Percentiles rank a stretch among this genome's conserved stretches.
These are phyloP conservation scores for Withania somnifera DNA, from an alignment of 305 asterid genomes.

Conservation along the genomic window DNA sequence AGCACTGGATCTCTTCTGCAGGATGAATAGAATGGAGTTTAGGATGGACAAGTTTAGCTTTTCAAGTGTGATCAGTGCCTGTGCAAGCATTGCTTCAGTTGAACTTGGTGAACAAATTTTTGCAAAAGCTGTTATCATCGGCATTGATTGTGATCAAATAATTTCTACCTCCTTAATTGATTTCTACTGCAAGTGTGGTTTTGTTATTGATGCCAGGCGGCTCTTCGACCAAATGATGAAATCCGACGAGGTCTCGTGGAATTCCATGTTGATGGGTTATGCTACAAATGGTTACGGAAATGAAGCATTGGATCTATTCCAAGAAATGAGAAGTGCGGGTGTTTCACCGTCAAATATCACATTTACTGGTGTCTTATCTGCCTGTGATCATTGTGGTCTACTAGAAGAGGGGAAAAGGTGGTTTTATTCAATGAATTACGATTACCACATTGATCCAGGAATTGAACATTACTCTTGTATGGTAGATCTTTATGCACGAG, in stretches of 20 bases:
- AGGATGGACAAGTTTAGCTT: slow-evolving; percentile 47
- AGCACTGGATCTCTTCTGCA: slow-evolving; percentile 49
- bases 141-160: slow-evolving; percentile 50
- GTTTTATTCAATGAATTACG: slow-evolving; percentile 50
- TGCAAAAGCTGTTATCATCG: slow-evolving; percentile 46
- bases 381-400: slow-evolving; percentile 85
- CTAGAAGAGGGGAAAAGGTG: slow-evolving; percentile 60
- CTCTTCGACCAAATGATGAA: slow-evolving; percentile 39
- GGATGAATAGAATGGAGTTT: slow-evolving; percentile 40
- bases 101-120: slow-evolving; percentile 80
- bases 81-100: slow-evolving; percentile 59
- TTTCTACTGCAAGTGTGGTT: slow-evolving; percentile 76
- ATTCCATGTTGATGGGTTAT: slow-evolving; percentile 80
- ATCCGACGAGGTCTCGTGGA: slow-evolving; percentile 58
- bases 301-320: slow-evolving; percentile 55
- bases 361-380: slow-evolving; percentile 69
- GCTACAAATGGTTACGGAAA: slow-evolving; percentile 69
- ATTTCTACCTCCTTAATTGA: slow-evolving; percentile 60
- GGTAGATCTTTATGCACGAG: slow-evolving; percentile 71
- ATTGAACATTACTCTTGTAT: slow-evolving; percentile 86
- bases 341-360: slow-evolving; percentile 44
- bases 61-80: slow-evolving; percentile 62
- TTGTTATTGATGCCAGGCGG: slow-evolving; percentile 32
- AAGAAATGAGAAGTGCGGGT: slow-evolving; percentile 41
- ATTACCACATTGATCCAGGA: slow-evolving; percentile 52